Evolutionary conservation across 352 stramenopile genomes (phyloP).

Genomic region (Phytophthora tubulina): DNA sequence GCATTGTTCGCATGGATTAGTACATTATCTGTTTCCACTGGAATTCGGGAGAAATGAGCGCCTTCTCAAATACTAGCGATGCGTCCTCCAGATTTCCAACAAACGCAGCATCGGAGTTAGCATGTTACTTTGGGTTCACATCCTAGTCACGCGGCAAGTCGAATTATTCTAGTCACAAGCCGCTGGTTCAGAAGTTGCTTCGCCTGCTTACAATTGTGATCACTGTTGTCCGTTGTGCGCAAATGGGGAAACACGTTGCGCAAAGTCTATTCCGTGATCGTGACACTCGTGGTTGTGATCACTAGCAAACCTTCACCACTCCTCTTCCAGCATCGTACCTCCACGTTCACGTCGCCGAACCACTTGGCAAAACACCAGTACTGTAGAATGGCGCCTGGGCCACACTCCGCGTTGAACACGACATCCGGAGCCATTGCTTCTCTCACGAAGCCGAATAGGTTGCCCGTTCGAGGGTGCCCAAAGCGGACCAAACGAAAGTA

Average conservation of each 20-base stretch:
- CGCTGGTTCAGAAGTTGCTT: conserved; percentile 3
- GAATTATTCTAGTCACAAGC: background rate
- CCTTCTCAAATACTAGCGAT: conserved; percentile 7
- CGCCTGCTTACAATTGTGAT: background rate
- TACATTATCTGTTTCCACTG: background rate
- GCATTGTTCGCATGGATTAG: too few relatives aligned
- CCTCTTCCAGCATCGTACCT: background rate
- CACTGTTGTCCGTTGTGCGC: background rate
- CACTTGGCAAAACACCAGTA: background rate
- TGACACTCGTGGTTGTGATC: background rate
- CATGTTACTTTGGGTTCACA: background rate
- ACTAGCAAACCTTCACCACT: background rate
- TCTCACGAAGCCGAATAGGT: background rate
- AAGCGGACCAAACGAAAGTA: background rate
- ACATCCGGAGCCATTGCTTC: background rate
- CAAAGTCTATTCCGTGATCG: background rate
- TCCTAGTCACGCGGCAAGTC: background rate
- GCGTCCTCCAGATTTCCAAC: background rate
- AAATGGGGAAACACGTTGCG: background rate
- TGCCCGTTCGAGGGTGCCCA: background rate
- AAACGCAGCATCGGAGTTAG: background rate
- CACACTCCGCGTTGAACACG: background rate
- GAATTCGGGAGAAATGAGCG: conserved; percentile 2
- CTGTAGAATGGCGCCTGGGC: too few relatives aligned
- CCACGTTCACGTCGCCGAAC: background rate